Base-by-base conservation (phyloP, 257 asterid species). In the Solanum chaucha region DNA sequence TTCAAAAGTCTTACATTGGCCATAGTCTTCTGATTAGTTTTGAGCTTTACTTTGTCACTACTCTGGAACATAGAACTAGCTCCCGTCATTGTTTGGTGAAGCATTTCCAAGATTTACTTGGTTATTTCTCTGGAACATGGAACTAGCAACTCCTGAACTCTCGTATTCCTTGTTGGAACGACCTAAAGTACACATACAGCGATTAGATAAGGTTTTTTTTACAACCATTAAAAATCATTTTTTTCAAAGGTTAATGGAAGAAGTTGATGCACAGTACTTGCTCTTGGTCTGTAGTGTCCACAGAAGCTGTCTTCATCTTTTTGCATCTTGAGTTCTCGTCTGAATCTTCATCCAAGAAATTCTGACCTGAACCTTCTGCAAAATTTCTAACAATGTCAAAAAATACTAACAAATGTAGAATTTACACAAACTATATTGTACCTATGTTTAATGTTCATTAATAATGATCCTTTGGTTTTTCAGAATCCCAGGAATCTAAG, bases 341-440 rank as follows among this genome's bases (percentile, higher is more conserved):
- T 24, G 26, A 44, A 59, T 71, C 86, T 32, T 88, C 88, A 70
- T 88, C 90, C 51, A 64, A 85, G 88, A 89, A 91, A 85, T 90
- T 90, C 83, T 90, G 92, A 6, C 87, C 92, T 20, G 91, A 87
- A 83, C 92, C 91, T 87, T 90, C 92, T 89, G 90, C 86, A 87
- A 64, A 51, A 46, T 15, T 28, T 46, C 36, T 48, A 28, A 15
- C 65, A 26, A 2, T 4, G 40, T 81, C 44, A 80, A 28, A 14
- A 46, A 46, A 17, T 28, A 46, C 17, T 17, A 80, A 44, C 6
- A 81, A 44, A 28, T 28, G 41, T 48, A 30, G 44, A 80, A 48
- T 28, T 81, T 48, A 81, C 65, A 81, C 41, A 17, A 81, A 34
- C 30, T 80, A 80, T 10, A 17, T 15, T 46, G 68, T 80, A 80